A percentile compares a stretch with the other conserved stretches of the same genome.
Conservation (phyloP, 23 red algal species). For the Pyropia haitanensis region DNA sequence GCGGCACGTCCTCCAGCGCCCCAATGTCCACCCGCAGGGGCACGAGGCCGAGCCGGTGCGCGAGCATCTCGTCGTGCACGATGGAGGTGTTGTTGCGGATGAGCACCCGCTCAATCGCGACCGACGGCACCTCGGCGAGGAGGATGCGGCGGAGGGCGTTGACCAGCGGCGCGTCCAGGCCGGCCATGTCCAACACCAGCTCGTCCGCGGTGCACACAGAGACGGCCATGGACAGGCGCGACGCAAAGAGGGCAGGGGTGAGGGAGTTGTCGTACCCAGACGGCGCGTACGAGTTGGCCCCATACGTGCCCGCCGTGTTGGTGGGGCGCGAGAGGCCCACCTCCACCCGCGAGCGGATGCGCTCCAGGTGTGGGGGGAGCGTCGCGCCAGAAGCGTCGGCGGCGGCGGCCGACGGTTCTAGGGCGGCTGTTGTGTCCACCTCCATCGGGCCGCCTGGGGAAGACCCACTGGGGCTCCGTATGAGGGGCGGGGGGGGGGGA, state of each 20-base stretch:
- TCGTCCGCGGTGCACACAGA: constrained; percentile 20
- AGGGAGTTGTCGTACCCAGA: constrained; percentile 56
- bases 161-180: constrained; percentile 74
- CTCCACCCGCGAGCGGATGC: constrained; percentile 12
- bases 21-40: constrained; percentile 68
- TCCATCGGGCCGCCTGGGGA: too few species aligned
- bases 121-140: constrained; percentile 77
- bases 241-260: constrained; percentile 23
- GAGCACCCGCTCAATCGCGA: constrained; percentile 83
- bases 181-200: constrained; percentile 55
- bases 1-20: constrained; percentile 20
- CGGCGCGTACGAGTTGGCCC: constrained; percentile 19
- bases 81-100: constrained; percentile 74
- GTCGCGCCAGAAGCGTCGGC: too few species aligned
- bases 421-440: too few species aligned
- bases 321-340: constrained; percentile 31
- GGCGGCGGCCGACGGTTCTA: too few species aligned
- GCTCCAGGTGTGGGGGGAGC: too few species aligned
- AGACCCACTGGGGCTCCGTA: too few species aligned
- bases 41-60: constrained; percentile 93
- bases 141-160: constrained; percentile 92
- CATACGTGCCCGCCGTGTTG: constrained; percentile 55
- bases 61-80: constrained; percentile 95
- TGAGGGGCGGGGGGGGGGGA: too few species aligned
- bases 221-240: constrained; percentile 24